Evolutionary conservation across 768 basidiomycete species (phyloP).

Genomic region (Tephrocybe rancida): DNA sequence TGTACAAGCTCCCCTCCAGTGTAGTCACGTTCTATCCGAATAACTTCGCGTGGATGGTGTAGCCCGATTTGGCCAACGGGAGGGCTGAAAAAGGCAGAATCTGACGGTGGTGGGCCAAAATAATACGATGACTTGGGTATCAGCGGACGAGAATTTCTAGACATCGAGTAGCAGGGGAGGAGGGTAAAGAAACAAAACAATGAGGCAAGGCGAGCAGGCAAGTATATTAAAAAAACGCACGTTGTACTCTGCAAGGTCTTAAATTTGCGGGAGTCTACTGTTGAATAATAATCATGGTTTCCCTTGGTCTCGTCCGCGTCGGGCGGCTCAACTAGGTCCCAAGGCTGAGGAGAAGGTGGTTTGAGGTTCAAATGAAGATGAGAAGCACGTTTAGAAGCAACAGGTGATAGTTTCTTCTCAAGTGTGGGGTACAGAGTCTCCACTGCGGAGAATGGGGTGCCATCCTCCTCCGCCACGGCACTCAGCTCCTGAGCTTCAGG

Average conservation of each 20-base stretch:
- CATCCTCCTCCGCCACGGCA: slow-evolving; percentile 24
- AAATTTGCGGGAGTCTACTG: slow-evolving; percentile 44
- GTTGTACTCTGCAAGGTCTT: slow-evolving; percentile 40
- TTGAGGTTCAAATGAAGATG: slow-evolving; percentile 54
- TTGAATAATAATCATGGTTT: slow-evolving; percentile 44
- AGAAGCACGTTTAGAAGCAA: slow-evolving; percentile 34
- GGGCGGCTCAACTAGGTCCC: slow-evolving; percentile 63
- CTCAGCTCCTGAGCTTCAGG: slow-evolving; percentile 16
- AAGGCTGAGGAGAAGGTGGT: slow-evolving; percentile 60
- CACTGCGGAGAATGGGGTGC: slow-evolving; percentile 27
- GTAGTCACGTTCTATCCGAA: slow-evolving; percentile 93
- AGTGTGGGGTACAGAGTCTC: slow-evolving; percentile 25
- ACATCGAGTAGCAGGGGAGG: slow-evolving; percentile 6
- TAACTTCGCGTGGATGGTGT: slow-evolving; percentile 89
- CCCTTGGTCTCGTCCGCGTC: slow-evolving; percentile 37
- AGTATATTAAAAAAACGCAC: slow-evolving; percentile 35
- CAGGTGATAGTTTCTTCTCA: slow-evolving; percentile 29
- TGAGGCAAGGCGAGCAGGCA: slow-evolving; percentile 9
- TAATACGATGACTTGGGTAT: slow-evolving; percentile 85
- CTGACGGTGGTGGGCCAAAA: slow-evolving; percentile 77
- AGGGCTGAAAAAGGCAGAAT: slow-evolving; percentile 77
- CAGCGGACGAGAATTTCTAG: slow-evolving; percentile 42
- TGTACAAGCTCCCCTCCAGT: slow-evolving; percentile 87
- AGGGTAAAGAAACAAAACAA: slow-evolving; percentile 5
- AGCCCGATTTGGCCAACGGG: slow-evolving; percentile 86